Evolutionary conservation across 2,329 filamentous ascomycete species (phyloP).

Genomic region (Metarhizium rileyi): DNA sequence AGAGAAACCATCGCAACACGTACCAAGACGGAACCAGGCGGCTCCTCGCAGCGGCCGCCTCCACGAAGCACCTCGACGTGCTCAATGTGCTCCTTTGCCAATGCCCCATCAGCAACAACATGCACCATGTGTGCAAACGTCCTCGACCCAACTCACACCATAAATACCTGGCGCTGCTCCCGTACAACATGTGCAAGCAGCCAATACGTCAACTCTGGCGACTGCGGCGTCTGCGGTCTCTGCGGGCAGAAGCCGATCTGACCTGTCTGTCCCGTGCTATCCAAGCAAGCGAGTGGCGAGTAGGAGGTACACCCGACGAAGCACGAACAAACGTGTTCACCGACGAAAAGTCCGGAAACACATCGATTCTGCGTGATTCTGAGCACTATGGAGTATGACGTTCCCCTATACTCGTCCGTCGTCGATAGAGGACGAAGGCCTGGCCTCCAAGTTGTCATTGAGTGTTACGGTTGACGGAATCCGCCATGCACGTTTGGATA

Average conservation of each 20-base stretch:
- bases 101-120: slow-evolving; percentile 42
- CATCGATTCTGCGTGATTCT: no score
- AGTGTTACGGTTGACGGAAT: not conserved
- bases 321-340: no score
- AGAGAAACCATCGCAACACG: not conserved
- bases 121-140: slow-evolving; percentile 66
- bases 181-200: slow-evolving; percentile 44
- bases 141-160: slow-evolving; percentile 42
- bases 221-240: slow-evolving; percentile 60
- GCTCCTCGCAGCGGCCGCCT: not conserved
- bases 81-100: slow-evolving; percentile 59
- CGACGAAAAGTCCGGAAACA: no score
- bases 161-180: slow-evolving; percentile 54
- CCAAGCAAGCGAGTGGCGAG: not conserved
- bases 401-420: no score
- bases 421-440: no score
- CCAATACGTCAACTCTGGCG: slow-evolving; percentile 57
- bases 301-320: no score
- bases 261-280: not conserved
- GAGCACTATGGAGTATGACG: no score
- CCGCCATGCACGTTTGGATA: not conserved
- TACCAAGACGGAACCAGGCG: not conserved
- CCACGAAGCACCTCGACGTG: slow-evolving; percentile 26
- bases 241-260: slow-evolving; percentile 44
- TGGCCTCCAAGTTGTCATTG: no score